phyloP scores from a whole-genome alignment of 176 grass and related monocot species.

The maize (Zea mays) region Zm-B73-REFERENCE-NAM-5.0 NC_050098.1:186114001-186114500 shows the following conservation, averaged over 20 bases:
- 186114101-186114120: constrained; percentile 45
- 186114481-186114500: not conserved
- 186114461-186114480: no score
- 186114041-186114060: constrained; percentile 33
- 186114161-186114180: not conserved
- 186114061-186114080: not conserved
- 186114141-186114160: not conserved
- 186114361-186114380: no score
- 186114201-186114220: not conserved
- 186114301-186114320: no score
- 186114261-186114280: not conserved
- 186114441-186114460: no score
- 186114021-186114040: not conserved
- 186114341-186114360: no score
- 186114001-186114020: not conserved
- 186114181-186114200: constrained; percentile 32
- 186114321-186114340: no score
- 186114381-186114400: not conserved
- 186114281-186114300: no score
- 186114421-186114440: no score
- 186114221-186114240: not conserved
- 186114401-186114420: not conserved
- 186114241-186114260: not conserved
- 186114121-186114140: not conserved
- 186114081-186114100: not conserved